Evolutionary conservation across 306 rosid species (phyloP), one percentile per base, ranked within the genome.

Genomic region (Ammopiptanthus mongolicus): DNA sequence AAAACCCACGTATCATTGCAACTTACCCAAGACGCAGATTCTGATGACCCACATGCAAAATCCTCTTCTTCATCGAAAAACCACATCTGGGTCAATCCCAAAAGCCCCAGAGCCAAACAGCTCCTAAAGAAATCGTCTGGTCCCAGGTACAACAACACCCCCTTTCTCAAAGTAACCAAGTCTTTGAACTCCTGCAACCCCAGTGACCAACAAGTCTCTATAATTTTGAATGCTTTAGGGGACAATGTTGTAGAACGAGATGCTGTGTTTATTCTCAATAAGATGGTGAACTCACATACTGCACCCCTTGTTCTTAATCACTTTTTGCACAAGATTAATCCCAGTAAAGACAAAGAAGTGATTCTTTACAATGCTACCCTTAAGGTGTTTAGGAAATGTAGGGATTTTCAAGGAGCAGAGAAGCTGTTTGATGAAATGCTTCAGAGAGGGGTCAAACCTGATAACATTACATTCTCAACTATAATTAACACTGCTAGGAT

Each of bases 361-460:
- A 73, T 90, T 83, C 85, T 95, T 1, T 92, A 86, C 72, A 92
- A 88, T 31, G 97, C 86, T 11, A 90, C 97, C 0, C 6, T 95
- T 33, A 95, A 95, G 77, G 91, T 86, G 7, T 86, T 83, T 66
- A 82, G 90, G 41, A 95, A 95, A 66, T 71, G 74, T 58, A 84
- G 44, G 81, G 88, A 91, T 74, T 78, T 88, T 65, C 90, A 81
- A 7, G 84, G 91, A 37, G 97, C 96, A 3, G 93, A 87, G 90
- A 86, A 92, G 84, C 84, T 95, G 88, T 89, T 95, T 78, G 89
- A 81, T 66, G 96, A 95, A 80, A 79, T 95, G 89, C 76, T 90
- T 66, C 75, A 87, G 19, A 84, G 92, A 82, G 92, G 89, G 28
- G 69, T 86, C 11, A 83, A 85, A 6, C 97, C 97, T 6, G 92